A percentile compares a stretch with the other conserved stretches of the same genome.
These are phyloP conservation scores for Cladorrhinum samala DNA, from an alignment of 495 filamentous ascomycete genomes.

Conservation along the genomic window DNA sequence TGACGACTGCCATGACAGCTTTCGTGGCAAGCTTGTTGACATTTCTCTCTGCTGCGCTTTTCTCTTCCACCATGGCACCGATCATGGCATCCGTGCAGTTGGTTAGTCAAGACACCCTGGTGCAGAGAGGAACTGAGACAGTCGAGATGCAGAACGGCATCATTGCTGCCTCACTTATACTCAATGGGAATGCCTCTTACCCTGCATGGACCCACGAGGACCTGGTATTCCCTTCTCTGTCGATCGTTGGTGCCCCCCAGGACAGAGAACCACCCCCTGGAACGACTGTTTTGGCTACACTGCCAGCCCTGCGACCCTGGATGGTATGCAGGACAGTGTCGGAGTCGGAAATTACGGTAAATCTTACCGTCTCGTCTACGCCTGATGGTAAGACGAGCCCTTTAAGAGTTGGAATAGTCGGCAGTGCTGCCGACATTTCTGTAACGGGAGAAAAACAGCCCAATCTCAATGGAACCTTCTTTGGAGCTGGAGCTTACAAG, in stretches of 20 bases:
- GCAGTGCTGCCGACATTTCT: conserved; percentile 6
- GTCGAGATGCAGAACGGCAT: conserved; percentile 13
- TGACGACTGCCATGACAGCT: conserved; percentile 9
- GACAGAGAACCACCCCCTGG: conserved; percentile 8
- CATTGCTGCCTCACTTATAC: conserved; percentile 13
- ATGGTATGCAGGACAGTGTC: conserved; percentile 16
- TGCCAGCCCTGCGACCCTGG: conserved; percentile 16
- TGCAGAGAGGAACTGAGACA: conserved; percentile 4
- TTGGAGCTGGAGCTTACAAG: conserved; percentile 12
- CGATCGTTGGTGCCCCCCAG: conserved; percentile 6
- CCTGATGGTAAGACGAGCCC: conserved; percentile 6
- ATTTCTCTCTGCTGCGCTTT: conserved; percentile 14
- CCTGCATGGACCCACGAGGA: conserved; percentile 20
- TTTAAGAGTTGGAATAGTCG: conserved; percentile 11
- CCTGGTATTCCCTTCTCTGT: conserved; percentile 17
- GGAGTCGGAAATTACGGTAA: conserved; percentile 13
- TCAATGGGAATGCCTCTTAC: conserved; percentile 21
- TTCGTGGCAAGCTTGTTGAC: conserved; percentile 12
- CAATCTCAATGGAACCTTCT: conserved; percentile 11
- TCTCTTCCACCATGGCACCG: conserved; percentile 12
- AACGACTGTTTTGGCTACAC: conserved; percentile 8
- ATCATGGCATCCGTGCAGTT: conserved; percentile 7
- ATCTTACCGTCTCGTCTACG: conserved; percentile 8
- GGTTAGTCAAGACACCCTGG: conserved; percentile 16
- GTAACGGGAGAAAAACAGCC: conserved; percentile 1